Conservation (phyloP, 1,284 basidiomycete genomes). For the Leccinum variabile region DNA sequence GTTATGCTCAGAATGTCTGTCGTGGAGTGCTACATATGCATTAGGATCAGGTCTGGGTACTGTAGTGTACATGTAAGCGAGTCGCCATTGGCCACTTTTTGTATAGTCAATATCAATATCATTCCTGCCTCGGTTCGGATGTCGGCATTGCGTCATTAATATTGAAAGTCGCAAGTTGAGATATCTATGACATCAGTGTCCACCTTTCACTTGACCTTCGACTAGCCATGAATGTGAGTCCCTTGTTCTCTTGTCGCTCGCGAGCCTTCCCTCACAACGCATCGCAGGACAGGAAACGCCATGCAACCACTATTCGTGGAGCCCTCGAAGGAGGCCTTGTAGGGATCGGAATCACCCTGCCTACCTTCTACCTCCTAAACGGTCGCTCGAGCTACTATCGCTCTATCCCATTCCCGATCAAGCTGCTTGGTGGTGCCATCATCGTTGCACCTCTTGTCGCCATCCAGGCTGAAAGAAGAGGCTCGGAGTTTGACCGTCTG, state of each 20-base stretch:
- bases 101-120: neutral
- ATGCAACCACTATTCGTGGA: constrained; percentile 56
- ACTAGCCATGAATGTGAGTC: constrained; percentile 26
- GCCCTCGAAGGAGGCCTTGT: constrained; percentile 62
- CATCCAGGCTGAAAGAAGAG: constrained; percentile 78
- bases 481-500: constrained; percentile 67
- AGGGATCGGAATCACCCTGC: constrained; percentile 53
- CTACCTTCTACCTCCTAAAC: constrained; percentile 60
- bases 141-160: constrained; percentile 7
- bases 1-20: neutral
- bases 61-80: constrained; percentile 12
- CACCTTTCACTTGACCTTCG: neutral
- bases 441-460: constrained; percentile 69
- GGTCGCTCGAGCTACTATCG: constrained; percentile 63
- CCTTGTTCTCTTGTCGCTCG: neutral
- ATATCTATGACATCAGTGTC: neutral
- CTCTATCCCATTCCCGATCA: constrained; percentile 69
- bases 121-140: constrained; percentile 3
- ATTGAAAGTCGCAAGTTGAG: neutral
- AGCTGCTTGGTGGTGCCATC: constrained; percentile 70
- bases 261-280: neutral
- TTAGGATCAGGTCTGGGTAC: constrained; percentile 4
- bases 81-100: constrained; percentile 4
- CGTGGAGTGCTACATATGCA: constrained; percentile 19
- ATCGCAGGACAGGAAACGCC: constrained; percentile 51